Conservation (phyloP, 2,329 filamentous ascomycete species). For the Clarireedia sp. region DNA sequence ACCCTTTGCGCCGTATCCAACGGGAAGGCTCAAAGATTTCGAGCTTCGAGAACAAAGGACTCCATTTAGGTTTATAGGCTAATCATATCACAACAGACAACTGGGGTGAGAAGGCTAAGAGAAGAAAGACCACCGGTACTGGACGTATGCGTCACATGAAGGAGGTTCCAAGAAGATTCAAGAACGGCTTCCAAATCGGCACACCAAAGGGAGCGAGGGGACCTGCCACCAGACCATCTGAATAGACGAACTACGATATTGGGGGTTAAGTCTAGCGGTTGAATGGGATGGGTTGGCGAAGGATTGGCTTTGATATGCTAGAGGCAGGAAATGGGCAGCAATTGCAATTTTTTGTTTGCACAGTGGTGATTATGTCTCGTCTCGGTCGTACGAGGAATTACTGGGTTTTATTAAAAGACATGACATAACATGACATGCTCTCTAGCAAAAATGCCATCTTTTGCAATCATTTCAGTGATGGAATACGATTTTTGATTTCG, state of each 20-base stretch:
- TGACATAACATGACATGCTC: conserved; percentile 21
- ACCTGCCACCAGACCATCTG: conserved; percentile 33
- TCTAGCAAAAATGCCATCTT: conserved; percentile 27
- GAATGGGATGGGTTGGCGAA: conserved; percentile 22
- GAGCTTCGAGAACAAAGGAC: too few species aligned
- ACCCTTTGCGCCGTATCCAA: neutral
- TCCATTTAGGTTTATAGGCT: conserved; percentile 37
- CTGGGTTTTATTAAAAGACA: neutral
- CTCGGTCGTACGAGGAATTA: neutral
- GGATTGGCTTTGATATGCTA: conserved; percentile 7
- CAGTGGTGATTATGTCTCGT: neutral
- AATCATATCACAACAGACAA: conserved; percentile 69
- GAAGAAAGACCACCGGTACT: conserved; percentile 98
- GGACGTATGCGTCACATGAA: conserved; percentile 95
- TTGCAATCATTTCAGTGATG: conserved; percentile 15
- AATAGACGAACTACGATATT: conserved; percentile 31
- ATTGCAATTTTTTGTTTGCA: conserved; percentile 7
- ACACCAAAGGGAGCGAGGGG: conserved; percentile 76
- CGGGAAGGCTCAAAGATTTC: too few species aligned
- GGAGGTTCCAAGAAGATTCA: conserved; percentile 85
- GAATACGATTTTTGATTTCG: neutral
- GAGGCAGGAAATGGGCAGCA: conserved; percentile 5
- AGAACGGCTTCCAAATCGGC: conserved; percentile 95
- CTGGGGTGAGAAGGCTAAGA: conserved; percentile 99
- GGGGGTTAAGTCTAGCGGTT: conserved; percentile 28